Evolutionary conservation across 2,329 filamentous ascomycete genomes (phyloP), one percentile per base, ranked within the genome.

Genomic region (Curvularia sp.): DNA sequence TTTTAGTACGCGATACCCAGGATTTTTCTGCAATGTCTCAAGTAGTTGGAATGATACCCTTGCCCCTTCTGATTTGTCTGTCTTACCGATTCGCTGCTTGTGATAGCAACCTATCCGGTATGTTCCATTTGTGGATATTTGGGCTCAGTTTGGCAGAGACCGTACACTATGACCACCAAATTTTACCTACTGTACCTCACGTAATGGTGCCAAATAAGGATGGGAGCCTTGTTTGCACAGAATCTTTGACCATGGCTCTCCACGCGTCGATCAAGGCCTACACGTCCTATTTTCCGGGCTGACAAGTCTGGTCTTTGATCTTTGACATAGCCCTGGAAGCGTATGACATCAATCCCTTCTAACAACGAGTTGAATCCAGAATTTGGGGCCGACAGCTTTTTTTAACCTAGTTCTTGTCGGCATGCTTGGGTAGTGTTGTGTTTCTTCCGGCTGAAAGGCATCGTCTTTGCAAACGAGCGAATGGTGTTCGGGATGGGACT

Each of bases 1-100:
- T 49, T 39, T 12, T 48, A 23, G 18, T 34, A 55, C 34, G n/a
- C 48, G 55, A 58, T 58, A 58, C 55, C 55, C 55, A 55, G 45
- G 30, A 41, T 27, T 21, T 55, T 34, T 38, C 15, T 19, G 10
- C 18, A 25, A 53, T 49, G 13, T 49, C 15, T 49, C 23, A 9
- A 27, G 1, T 27, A 43, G 23, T 25, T 43, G 12, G 9, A 18
- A 6, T 15, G 10, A n/a, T 27, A n/a, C 2, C 5, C 41, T 7
- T 27, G 23, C 15, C 13, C 9, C 3, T 1, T 27, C 23, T 43
- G 2, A 1, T 27, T 13, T 23, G 21, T 3, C 23, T n/a, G 4
- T n/a, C 13, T n/a, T 43, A 1, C 7, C 27, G 9, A 13, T 25
- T 27, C 12, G 13, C 41, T 2, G 13, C 12, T 27, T 7, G 41